Base-by-base conservation (phyloP, 2,329 filamentous ascomycete genomes). In the Fusarium keratoplasticum region DNA sequence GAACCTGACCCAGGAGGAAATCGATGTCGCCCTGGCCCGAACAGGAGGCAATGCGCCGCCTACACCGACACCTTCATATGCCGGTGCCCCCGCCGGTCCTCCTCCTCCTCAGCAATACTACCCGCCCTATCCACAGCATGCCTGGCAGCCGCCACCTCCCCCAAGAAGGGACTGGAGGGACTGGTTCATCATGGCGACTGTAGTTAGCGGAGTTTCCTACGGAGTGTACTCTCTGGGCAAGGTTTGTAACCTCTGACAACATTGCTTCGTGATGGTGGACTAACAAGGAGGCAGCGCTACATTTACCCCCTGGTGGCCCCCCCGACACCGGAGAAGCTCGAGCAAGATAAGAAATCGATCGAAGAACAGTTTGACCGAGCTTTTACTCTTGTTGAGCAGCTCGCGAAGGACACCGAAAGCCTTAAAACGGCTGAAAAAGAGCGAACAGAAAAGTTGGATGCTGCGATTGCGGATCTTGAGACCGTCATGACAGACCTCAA, bases 131-230 rank as follows among this genome's bases (percentile, higher is more conserved):
- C 83, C 86, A 59, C 87, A 87, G 69, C 84, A 88, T 67, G 85
- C 87, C 75, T 92, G 89, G 89, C 89, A 90, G 78, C 86, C 86
- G 33, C 85, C 89, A 2, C 86, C 89, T 64, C 84, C 91, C 3
- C 95, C 95, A 4, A 92, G 91, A 81, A 89, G 96, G 80, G 96
- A 99, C 84, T 99, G 96, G 96, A 90, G 97, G 71, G 96, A 99
- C 81, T 98, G 95, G 94, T 99, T 99, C 84, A 98, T 99, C 83
- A 98, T 98, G 95, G 96, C 96, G 9, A 99, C 96, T 0, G 94
- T 98, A 14, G 93, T 97, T 72, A 93, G 95, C 66, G 95, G 95
- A 58, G 92, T 98, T 22, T 89, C 95, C 42, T 98, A 98, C 80
- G 96, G 95, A 0, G 84, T 98, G 25, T 99, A 96, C 81, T 90